A percentile compares a stretch with the other conserved stretches of the same genome.
Evolutionary conservation across 2,329 filamentous ascomycete species (phyloP).

Genomic region (Pseudogymnoascus sp.): DNA sequence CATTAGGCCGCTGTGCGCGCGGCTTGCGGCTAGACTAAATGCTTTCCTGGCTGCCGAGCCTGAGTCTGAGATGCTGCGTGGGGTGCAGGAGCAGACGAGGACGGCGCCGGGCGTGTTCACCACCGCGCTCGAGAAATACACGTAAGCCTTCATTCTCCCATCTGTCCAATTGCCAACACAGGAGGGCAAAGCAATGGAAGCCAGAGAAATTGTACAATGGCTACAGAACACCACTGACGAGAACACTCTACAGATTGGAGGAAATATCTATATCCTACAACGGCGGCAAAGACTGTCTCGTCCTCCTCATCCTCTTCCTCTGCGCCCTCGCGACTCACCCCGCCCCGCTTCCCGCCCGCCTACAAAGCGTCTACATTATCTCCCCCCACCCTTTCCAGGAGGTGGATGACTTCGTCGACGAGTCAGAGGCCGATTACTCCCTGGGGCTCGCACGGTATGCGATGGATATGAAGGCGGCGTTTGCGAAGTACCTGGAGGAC

Average conservation of each 20-base stretch:
- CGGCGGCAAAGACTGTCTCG: constrained; percentile 94
- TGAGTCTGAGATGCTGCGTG: constrained; percentile 21
- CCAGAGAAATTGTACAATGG: background rate
- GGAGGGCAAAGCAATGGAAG: constrained; percentile 4
- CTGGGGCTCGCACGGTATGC: constrained; percentile 70
- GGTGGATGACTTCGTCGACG: constrained; percentile 76
- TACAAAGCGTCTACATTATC: constrained; percentile 86
- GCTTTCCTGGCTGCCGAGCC: constrained; percentile 25
- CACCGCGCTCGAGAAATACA: constrained; percentile 68
- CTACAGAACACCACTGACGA: constrained; percentile 9
- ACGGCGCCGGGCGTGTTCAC: constrained; percentile 67
- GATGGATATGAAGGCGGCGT: constrained; percentile 72
- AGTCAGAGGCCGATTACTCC: constrained; percentile 61
- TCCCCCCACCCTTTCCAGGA: constrained; percentile 76
- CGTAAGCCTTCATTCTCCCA: constrained; percentile 42
- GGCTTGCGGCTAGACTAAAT: constrained; percentile 23
- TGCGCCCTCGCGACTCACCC: constrained; percentile 41
- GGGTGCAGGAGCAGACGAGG: constrained; percentile 66
- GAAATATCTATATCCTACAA: constrained; percentile 92
- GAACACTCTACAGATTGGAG: constrained; percentile 48
- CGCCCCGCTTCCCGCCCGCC: constrained; percentile 32
- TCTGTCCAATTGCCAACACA: background rate
- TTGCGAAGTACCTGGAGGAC: constrained; percentile 67
- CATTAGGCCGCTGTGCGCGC: constrained; percentile 24
- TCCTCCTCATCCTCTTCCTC: constrained; percentile 82